Evolutionary conservation across 1,284 basidiomycete genomes (phyloP), one percentile per base, ranked within the genome.

Genomic region (Naganishia sp.): DNA sequence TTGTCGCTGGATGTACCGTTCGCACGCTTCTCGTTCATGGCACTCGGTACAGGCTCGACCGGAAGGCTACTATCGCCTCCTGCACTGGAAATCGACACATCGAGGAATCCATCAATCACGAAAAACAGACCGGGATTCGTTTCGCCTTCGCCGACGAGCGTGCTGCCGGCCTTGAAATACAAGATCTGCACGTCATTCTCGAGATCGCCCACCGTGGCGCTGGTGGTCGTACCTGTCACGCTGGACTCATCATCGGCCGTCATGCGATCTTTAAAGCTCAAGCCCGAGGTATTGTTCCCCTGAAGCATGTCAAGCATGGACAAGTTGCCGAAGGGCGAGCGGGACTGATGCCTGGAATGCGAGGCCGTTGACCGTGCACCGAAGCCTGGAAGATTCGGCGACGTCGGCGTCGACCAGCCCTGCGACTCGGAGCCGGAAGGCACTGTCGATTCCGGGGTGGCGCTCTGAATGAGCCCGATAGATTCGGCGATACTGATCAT

Each of bases 401-500:
- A 81, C 64, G 74, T 76, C 13, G 75, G 75, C 7, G 73, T 75
- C 0, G 77, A 80, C 33, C 74, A 33, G 5, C 73, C 73, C 25
- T 73, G 70, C 0, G 78, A 77, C 3, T 77, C 70, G 3, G 77
- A 70, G 10, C 73, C 63, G 7, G 76, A 75, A 0, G 69, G 68
- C 3, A 21, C 18, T 18, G 55, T 63, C 52, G 48, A 50, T 31
- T 63, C 64, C 28, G 31, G 45, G 53, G 31, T 81, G 9, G 88
- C 85, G 7, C 92, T 88, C 71, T 96, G 94, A n/a, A 91, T 82
- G 13, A 99, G 84, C 3, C 95, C 95, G 65, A 99, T 98, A 5
- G 93, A 96, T 77, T 94, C 95, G 1, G 94, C 94, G 68, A 99
- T 96, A 79, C 92, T 96, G 5, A 90, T 89, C 90, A 99, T 94